These are phyloP conservation scores for Alliaria petiolata DNA, from an alignment of 345 rosid species.

Conservation along the genomic window DNA sequence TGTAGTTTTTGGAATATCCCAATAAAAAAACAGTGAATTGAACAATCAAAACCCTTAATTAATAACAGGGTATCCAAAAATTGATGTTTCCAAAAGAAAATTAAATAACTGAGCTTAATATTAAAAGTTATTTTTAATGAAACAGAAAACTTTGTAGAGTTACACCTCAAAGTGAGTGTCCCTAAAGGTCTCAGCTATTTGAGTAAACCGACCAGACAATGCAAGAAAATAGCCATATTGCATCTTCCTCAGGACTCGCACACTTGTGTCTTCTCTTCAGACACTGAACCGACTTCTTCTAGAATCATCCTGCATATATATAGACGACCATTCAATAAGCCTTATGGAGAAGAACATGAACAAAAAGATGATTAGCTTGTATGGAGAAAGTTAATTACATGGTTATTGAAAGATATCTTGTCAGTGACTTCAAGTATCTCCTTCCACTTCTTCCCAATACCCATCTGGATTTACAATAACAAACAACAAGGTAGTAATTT, in stretches of 20 bases:
- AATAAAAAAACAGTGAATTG: no score
- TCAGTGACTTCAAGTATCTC: conserved; percentile 68
- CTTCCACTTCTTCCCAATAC: conserved; percentile 97
- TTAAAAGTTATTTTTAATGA: neutral
- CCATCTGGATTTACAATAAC: conserved; percentile 44
- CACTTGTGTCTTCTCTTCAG: conserved; percentile 34
- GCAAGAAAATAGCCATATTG: conserved; percentile 19
- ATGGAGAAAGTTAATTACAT: conserved; percentile 39
- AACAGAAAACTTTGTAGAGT: conserved; percentile 21
- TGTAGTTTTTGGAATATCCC: no score
- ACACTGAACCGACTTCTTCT: conserved; percentile 63
- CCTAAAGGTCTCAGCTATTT: conserved; percentile 23
- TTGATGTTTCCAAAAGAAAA: neutral
- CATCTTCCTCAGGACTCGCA: conserved; percentile 20
- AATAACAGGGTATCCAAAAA: neutral
- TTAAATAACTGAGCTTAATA: conserved; percentile 3
- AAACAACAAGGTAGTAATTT: neutral
- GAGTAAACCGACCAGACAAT: conserved; percentile 23
- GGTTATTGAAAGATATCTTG: conserved; percentile 76
- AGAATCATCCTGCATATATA: conserved; percentile 70
- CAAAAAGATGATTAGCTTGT: neutral
- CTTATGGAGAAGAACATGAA: neutral
- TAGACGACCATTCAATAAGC: neutral
- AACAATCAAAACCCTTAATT: neutral
- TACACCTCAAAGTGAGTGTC: conserved; percentile 19